phyloP scores from a whole-genome alignment of 192 early-diverging fungal genomes.

The Backusella tarrabulga region DNA sequence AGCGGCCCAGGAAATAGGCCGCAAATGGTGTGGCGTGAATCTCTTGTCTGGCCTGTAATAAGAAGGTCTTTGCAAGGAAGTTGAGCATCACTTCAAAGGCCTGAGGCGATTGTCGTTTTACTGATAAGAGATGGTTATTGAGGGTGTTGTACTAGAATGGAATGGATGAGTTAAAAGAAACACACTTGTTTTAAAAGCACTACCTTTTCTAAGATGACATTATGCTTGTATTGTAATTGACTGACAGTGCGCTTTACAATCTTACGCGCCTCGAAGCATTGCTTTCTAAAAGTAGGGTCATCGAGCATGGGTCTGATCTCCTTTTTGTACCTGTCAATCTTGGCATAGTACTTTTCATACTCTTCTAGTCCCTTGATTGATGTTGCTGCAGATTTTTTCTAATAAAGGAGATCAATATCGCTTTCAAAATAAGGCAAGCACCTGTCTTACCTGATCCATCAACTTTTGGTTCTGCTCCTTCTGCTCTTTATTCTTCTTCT shows the following conservation, averaged over 20 bases:
- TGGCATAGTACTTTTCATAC: constrained; percentile 23
- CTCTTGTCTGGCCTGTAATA: constrained; percentile 74
- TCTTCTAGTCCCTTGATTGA: constrained; percentile 32
- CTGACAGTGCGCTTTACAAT: constrained; percentile 41
- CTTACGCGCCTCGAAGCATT: constrained; percentile 25
- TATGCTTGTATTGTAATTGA: constrained; percentile 42
- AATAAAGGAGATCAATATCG: neutral
- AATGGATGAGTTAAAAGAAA: neutral
- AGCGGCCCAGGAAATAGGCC: constrained; percentile 66
- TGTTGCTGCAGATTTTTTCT: constrained; percentile 11
- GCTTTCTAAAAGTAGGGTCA: constrained; percentile 21
- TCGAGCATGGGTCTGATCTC: constrained; percentile 33
- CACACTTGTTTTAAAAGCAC: neutral
- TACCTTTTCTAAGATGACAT: constrained; percentile 44
- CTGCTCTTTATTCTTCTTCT: constrained; percentile 16
- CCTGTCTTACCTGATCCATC: neutral
- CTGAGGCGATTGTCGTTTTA: constrained; percentile 17
- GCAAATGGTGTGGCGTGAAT: constrained; percentile 53
- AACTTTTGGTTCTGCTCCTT: neutral
- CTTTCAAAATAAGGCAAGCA: too few relatives aligned
- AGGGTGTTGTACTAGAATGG: neutral
- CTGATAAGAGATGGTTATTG: neutral
- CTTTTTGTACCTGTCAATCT: constrained; percentile 37
- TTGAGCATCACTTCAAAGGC: constrained; percentile 50
- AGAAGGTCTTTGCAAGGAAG: constrained; percentile 45